Conservation (phyloP, 75 land plant species). For the Cupressus sempervirens region DNA sequence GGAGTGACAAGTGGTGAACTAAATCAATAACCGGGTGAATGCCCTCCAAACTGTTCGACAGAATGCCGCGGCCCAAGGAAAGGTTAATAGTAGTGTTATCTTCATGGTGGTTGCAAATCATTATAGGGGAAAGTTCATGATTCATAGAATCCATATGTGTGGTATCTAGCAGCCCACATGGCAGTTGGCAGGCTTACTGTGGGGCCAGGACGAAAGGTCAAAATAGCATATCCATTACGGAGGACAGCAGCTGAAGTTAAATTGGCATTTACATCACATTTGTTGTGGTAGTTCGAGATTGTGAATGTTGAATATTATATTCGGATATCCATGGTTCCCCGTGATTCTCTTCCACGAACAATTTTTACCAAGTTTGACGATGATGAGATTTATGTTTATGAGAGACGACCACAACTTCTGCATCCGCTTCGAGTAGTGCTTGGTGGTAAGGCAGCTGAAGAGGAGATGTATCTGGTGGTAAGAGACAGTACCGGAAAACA, state of each 20-base stretch:
- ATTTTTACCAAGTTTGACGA: too few relatives aligned
- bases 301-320: constrained; percentile 77
- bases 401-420: constrained; percentile 68
- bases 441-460: constrained; percentile 89
- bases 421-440: constrained; percentile 89
- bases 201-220: constrained; percentile 68
- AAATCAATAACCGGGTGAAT: too few relatives aligned
- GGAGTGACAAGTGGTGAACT: too few relatives aligned
- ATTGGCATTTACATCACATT: constrained; percentile 76
- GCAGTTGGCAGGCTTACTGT: constrained; percentile 90
- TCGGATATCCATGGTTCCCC: constrained; percentile 78
- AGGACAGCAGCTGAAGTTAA: constrained; percentile 84
- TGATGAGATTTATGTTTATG: constrained; percentile 60
- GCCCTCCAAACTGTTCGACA: too few relatives aligned
- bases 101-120: too few relatives aligned
- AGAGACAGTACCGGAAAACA: too few relatives aligned
- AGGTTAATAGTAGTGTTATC: too few relatives aligned
- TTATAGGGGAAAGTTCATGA: constrained; percentile 68
- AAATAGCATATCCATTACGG: constrained; percentile 68
- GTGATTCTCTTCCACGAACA: constrained; percentile 70
- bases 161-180: too few relatives aligned
- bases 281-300: constrained; percentile 69
- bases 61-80: too few relatives aligned
- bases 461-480: constrained; percentile 86
- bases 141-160: constrained; percentile 46